Percentiles rank a stretch among this genome's conserved stretches.
Evolutionary conservation across 139 green algal genomes (phyloP).

Genomic region (Picochlorum sp.): DNA sequence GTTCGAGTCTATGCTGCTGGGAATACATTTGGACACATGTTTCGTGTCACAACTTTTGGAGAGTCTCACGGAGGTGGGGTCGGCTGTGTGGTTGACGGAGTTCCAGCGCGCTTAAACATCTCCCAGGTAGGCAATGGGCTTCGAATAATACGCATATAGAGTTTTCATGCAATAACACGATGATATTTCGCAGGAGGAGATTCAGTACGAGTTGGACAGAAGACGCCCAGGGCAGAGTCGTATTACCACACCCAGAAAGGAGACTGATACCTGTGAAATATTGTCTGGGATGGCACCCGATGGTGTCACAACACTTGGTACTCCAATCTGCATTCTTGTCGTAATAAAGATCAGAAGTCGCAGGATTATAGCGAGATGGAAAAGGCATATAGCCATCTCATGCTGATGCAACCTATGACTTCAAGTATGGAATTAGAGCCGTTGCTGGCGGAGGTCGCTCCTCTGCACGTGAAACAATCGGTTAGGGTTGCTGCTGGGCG

Average conservation of each 20-base stretch:
- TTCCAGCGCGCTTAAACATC: conserved; percentile 81
- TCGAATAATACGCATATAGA: background rate
- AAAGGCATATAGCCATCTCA: conserved; percentile 88
- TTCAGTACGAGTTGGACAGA: conserved; percentile 76
- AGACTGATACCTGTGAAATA: conserved; percentile 90
- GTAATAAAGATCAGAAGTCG: conserved; percentile 91
- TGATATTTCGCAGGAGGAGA: conserved; percentile 42
- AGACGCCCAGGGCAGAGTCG: conserved; percentile 87
- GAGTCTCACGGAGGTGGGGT: conserved; percentile 93
- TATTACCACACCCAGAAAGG: conserved; percentile 95
- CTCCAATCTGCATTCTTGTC: conserved; percentile 91
- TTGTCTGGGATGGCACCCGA: conserved; percentile 70
- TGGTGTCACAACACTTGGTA: conserved; percentile 78
- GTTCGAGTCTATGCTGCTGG: conserved; percentile 34
- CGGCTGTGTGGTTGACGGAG: conserved; percentile 94
- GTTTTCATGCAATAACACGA: no score
- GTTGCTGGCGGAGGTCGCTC: conserved; percentile 91
- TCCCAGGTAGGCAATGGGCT: conserved; percentile 30
- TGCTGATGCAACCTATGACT: conserved; percentile 97
- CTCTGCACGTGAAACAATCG: conserved; percentile 93
- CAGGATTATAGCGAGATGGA: conserved; percentile 81
- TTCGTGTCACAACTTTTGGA: conserved; percentile 95
- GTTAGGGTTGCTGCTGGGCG: conserved; percentile 90
- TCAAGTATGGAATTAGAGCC: conserved; percentile 98
- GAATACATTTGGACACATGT: conserved; percentile 81